phyloP scores from a whole-genome alignment of 305 asterid genomes.

The Solanum chacoense region DNA sequence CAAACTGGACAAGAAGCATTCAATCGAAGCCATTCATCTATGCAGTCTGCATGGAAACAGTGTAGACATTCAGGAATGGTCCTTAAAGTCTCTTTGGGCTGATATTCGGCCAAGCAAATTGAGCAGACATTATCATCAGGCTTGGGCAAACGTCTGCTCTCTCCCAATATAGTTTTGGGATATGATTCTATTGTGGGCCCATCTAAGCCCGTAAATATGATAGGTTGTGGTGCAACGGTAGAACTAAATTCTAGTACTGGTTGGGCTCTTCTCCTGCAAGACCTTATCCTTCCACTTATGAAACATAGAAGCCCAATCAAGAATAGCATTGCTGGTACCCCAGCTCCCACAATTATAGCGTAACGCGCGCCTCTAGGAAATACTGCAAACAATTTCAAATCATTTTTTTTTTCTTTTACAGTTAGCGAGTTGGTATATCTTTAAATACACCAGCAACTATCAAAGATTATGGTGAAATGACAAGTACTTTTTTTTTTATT shows the following conservation, averaged over 20 bases:
- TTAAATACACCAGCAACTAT: neutral
- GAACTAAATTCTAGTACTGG: conserved; percentile 13
- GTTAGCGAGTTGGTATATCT: neutral
- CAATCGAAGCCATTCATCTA: conserved; percentile 33
- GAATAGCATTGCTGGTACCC: conserved; percentile 23
- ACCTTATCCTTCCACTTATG: conserved; percentile 11
- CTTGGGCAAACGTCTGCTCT: conserved; percentile 31
- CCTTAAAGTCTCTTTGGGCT: conserved; percentile 30
- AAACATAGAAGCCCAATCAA: conserved; percentile 17
- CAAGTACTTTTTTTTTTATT: neutral
- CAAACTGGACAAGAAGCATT: conserved; percentile 41
- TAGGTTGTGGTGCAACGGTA: conserved; percentile 12
- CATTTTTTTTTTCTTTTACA: neutral
- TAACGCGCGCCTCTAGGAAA: conserved; percentile 22
- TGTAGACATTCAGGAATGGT: conserved; percentile 37
- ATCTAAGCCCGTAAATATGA: conserved; percentile 16
- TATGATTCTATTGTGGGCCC: conserved; percentile 27
- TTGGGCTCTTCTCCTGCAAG: conserved; percentile 5
- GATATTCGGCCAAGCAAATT: conserved; percentile 29
- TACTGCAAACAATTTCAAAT: conserved; percentile 1
- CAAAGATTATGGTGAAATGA: neutral
- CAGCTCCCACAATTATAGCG: conserved; percentile 24
- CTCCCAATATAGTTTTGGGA: conserved; percentile 32
- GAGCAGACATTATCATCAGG: conserved; percentile 24
- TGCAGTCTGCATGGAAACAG: conserved; percentile 33